Evolutionary conservation across 1,284 basidiomycete genomes (phyloP).

Genomic region (Moesziomyces parantarcticus): DNA sequence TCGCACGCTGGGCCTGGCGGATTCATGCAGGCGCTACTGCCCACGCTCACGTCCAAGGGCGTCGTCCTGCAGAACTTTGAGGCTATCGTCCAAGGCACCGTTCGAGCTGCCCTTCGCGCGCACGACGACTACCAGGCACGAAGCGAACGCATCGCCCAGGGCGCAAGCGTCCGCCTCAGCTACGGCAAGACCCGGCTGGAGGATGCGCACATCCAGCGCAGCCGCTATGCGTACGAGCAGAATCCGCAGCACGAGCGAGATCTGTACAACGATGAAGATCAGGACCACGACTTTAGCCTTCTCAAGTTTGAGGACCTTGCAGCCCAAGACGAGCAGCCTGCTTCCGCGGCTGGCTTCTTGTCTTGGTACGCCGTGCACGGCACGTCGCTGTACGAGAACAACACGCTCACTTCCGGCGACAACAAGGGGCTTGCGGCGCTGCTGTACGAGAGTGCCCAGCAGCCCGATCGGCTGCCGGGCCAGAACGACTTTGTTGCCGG

Average conservation of each 20-base stretch:
- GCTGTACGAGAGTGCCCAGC: slow-evolving; percentile 47
- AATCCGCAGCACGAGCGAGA: slow-evolving; percentile 56
- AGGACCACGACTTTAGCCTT: slow-evolving; percentile 59
- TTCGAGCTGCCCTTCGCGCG: slow-evolving; percentile 77
- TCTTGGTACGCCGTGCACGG: slow-evolving; percentile 83
- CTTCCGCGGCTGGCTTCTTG: slow-evolving; percentile 46
- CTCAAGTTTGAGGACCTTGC: slow-evolving; percentile 51
- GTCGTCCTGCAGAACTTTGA: slow-evolving; percentile 74
- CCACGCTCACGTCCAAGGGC: slow-evolving; percentile 79
- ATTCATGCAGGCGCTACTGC: slow-evolving; percentile 78
- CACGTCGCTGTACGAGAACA: slow-evolving; percentile 59
- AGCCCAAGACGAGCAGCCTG: background rate
- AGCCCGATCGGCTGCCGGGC: slow-evolving; percentile 49
- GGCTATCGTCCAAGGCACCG: slow-evolving; percentile 78
- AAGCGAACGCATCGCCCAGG: slow-evolving; percentile 8
- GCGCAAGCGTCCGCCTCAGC: slow-evolving; percentile 18
- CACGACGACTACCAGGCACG: slow-evolving; percentile 72
- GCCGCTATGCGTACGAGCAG: slow-evolving; percentile 53
- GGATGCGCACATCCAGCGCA: slow-evolving; percentile 76
- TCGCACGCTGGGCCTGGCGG: slow-evolving; percentile 82
- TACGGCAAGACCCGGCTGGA: slow-evolving; percentile 76
- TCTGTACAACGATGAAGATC: slow-evolving; percentile 52
- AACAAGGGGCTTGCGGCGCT: slow-evolving; percentile 63
- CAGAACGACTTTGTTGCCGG: slow-evolving; percentile 54
- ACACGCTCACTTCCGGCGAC: slow-evolving; percentile 57